These are phyloP conservation scores for Colletotrichum chlorophyti DNA, from an alignment of 2,329 filamentous ascomycete species.

Conservation along the genomic window DNA sequence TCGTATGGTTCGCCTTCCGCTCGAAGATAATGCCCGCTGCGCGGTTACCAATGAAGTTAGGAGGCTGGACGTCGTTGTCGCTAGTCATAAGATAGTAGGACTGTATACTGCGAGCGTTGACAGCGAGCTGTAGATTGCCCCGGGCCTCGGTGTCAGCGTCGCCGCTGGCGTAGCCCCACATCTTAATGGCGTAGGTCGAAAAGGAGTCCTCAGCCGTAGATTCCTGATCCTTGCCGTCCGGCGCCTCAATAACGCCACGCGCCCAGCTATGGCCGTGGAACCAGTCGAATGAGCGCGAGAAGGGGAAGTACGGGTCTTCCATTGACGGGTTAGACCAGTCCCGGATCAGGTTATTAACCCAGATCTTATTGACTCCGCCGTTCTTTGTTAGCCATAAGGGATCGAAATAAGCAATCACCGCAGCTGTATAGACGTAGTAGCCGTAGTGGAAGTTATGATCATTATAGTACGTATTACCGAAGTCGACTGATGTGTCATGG, in stretches of 20 bases:
- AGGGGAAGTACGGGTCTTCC: slow-evolving; percentile 73
- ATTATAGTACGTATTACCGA: slow-evolving; percentile 80
- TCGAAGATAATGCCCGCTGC: slow-evolving; percentile 69
- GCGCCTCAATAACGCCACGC: slow-evolving; percentile 68
- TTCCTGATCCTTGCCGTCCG: slow-evolving; percentile 75
- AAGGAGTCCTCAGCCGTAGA: slow-evolving; percentile 86
- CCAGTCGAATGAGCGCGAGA: slow-evolving; percentile 81
- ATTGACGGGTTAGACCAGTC: slow-evolving; percentile 74
- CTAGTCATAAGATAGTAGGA: slow-evolving; percentile 76
- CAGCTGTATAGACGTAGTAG: slow-evolving; percentile 82
- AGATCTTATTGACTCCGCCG: slow-evolving; percentile 54
- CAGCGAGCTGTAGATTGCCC: slow-evolving; percentile 77
- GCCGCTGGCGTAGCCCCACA: slow-evolving; percentile 78
- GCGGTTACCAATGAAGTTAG: slow-evolving; percentile 65
- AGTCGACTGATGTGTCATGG: slow-evolving; percentile 71
- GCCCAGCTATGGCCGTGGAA: slow-evolving; percentile 87
- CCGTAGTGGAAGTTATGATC: slow-evolving; percentile 72
- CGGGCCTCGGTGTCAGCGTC: slow-evolving; percentile 75
- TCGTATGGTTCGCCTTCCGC: slow-evolving; percentile 85
- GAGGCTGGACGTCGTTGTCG: slow-evolving; percentile 69
- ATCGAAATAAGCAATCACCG: slow-evolving; percentile 77
- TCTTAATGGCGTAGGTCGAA: slow-evolving; percentile 79
- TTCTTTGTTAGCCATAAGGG: slow-evolving; percentile 71
- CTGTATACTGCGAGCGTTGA: slow-evolving; percentile 71
- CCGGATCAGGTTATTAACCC: slow-evolving; percentile 77